Conservation (phyloP, 108 stramenopile genomes). For the Discostella pseudostelligera region DNA sequence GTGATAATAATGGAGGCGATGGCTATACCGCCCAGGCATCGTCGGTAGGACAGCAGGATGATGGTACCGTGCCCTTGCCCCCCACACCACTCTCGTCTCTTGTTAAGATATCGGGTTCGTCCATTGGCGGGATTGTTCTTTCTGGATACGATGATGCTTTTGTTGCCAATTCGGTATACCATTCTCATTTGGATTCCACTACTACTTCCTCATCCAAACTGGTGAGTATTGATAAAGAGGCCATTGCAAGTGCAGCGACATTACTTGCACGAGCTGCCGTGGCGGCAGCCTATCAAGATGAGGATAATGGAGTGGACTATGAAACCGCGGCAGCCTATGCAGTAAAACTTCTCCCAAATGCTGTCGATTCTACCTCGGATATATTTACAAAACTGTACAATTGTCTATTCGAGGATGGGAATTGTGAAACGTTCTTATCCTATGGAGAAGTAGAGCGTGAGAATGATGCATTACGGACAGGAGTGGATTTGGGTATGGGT, state of each 20-base stretch:
- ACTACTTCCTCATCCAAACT: conserved; percentile 15
- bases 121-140: conserved; percentile 70
- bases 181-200: conserved; percentile 71
- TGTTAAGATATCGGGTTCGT: conserved; percentile 49
- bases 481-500: conserved; percentile 52
- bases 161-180: conserved; percentile 61
- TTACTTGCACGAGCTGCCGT: conserved; percentile 77
- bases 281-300: conserved; percentile 72
- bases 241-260: conserved; percentile 81
- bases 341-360: conserved; percentile 48
- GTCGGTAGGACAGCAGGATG: conserved; percentile 45
- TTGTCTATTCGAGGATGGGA: conserved; percentile 70
- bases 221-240: conserved; percentile 56
- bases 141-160: conserved; percentile 82
- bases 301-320: conserved; percentile 62
- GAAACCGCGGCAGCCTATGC: conserved; percentile 67
- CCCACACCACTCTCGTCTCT: conserved; percentile 77
- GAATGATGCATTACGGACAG: conserved; percentile 58
- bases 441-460: conserved; percentile 60
- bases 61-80: conserved; percentile 58
- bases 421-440: conserved; percentile 58
- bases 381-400: conserved; percentile 51
- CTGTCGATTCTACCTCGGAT: conserved; percentile 55
- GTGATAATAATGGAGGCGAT: conserved; percentile 4
- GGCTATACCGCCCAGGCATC: conserved; percentile 43